phyloP scores from a whole-genome alignment of 192 early-diverging fungal species.

The Umbelopsis sp. region DNA sequence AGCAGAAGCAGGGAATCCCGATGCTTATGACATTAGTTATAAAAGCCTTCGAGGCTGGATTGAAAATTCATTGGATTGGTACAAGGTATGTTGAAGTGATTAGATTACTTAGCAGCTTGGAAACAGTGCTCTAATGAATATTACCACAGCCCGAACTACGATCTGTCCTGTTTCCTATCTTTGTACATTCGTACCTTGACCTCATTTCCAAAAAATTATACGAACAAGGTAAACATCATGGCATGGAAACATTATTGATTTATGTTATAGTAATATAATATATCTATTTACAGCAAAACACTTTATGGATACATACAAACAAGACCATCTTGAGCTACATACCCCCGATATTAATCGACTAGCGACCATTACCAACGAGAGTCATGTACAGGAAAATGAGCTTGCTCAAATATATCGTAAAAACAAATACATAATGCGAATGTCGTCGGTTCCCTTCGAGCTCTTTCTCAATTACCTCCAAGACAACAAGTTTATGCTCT shows the following conservation, averaged over 20 bases:
- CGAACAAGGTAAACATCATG: constrained; percentile 45
- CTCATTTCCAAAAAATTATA: constrained; percentile 61
- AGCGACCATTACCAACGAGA: constrained; percentile 64
- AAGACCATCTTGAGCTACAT: constrained; percentile 80
- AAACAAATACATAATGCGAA: constrained; percentile 83
- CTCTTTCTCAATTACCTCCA: constrained; percentile 90
- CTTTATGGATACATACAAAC: constrained; percentile 76
- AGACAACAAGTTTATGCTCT: constrained; percentile 86
- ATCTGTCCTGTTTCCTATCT: constrained; percentile 85
- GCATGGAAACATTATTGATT: background rate
- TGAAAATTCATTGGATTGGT: constrained; percentile 92
- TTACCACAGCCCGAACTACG: constrained; percentile 76
- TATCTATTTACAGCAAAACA: constrained; percentile 55
- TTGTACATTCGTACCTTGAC: constrained; percentile 90
- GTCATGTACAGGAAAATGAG: constrained; percentile 81
- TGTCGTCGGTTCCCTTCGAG: constrained; percentile 87
- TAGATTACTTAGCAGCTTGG: background rate
- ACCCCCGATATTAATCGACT: constrained; percentile 71
- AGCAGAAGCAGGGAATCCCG: constrained; percentile 76
- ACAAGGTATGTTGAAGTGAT: constrained; percentile 62
- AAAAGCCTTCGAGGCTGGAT: constrained; percentile 81
- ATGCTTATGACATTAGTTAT: constrained; percentile 83
- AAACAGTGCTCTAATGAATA: background rate
- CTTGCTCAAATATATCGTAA: constrained; percentile 76
- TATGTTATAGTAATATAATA: background rate